Base-by-base conservation (phyloP, 768 basidiomycete genomes). In the Ramaria sp. region DNA sequence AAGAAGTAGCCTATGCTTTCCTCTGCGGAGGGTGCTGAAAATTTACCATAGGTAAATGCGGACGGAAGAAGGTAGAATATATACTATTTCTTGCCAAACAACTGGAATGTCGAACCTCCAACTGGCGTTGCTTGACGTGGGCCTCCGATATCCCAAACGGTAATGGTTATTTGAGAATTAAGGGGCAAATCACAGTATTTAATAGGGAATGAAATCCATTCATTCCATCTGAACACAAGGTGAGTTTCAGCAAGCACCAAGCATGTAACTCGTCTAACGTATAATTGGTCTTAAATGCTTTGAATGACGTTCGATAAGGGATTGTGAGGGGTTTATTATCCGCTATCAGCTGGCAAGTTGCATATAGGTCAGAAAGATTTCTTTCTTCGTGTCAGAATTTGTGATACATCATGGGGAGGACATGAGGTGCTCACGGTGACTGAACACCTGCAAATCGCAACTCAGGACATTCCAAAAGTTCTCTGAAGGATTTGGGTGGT, bases 11-110 rank as follows among this genome's bases (percentile, higher is more conserved):
- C 95, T 73, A 66, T 98, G 94, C 66, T 96, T 95, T 2, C 94
- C 95, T 56, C 92, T 76, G 56, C 91, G 78, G 27, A 98, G 68
- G 1, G 90, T 95, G 77, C 93, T 94, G 38, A 28, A 52, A n/a
- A 38, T 28, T 38, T 48, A 55, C 38, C 32, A 22, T 36, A 30
- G 16, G 30, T 38, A n/a, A 36, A 13, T 18, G 15, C 3, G 32
- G 3, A 24, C 45, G 44, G 20, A 30, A 8, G 7, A 25, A 42
- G 5, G 0, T 67, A 13, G 32, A 9, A 34, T 34, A 52, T 77
- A 47, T 57, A 88, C 93, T 86, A 85, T 72, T 97, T 96, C 78
- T 89, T 88, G 13, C 91, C 86, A 67, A 99, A 99, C 37, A 99
- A 62, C 18, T 81, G 75, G 64, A 98, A 85, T 0, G 92, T 96